Percentiles rank a stretch among this genome's conserved stretches.
These are phyloP conservation scores for Exobasidium cylindrosporum DNA, from an alignment of 1,284 basidiomycete species.

Conservation along the genomic window DNA sequence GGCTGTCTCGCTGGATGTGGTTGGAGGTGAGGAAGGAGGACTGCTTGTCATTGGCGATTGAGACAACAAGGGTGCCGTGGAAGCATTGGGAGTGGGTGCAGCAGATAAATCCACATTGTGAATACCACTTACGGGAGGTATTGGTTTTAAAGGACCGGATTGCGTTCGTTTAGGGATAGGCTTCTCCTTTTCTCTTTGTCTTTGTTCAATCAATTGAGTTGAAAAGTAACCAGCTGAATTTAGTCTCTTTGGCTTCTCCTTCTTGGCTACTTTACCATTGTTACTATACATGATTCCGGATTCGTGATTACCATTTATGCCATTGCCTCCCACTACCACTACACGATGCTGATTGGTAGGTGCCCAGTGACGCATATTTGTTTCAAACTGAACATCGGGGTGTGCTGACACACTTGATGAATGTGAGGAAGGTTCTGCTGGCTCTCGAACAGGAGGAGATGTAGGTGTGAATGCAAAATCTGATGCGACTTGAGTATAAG, in stretches of 20 bases:
- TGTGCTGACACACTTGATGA: conserved; percentile 50
- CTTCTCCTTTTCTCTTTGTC: neutral
- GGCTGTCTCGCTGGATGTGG: neutral
- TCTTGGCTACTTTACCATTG: neutral
- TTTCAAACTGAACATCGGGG: conserved; percentile 41
- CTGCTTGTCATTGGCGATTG: neutral
- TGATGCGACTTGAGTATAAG: neutral
- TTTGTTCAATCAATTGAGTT: neutral
- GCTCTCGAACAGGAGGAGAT: conserved; percentile 35
- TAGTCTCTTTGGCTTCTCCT: neutral
- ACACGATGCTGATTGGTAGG: conserved; percentile 1
- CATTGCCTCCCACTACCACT: neutral
- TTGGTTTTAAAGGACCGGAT: conserved; percentile 19
- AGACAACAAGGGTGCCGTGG: conserved; percentile 17
- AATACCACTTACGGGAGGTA: neutral
- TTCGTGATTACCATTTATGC: neutral
- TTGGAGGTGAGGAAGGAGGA: neutral
- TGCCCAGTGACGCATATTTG: neutral
- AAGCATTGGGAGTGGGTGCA: conserved; percentile 23
- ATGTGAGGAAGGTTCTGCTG: conserved; percentile 50
- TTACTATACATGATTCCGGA: too few relatives aligned
- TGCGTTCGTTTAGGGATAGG: neutral
- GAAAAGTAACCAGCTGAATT: neutral
- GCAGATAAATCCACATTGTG: conserved; percentile 20
- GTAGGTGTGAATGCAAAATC: conserved; percentile 27